phyloP scores from a whole-genome alignment of 2,329 filamentous ascomycete genomes.

The Plenodomus lindquistii region DNA sequence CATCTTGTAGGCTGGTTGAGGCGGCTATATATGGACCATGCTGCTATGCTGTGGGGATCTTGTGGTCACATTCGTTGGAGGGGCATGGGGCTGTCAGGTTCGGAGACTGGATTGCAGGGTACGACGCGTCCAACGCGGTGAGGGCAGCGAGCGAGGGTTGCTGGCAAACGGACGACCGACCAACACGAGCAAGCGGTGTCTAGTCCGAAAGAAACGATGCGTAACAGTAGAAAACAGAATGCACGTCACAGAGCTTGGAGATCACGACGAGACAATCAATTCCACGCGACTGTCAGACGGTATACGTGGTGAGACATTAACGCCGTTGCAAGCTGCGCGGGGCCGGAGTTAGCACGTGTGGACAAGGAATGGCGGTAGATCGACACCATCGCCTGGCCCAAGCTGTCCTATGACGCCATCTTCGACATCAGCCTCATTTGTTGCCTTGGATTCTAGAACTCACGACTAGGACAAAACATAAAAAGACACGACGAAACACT shows the following conservation, averaged over 20 bases:
- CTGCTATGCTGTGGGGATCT: not conserved
- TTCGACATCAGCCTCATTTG: not conserved
- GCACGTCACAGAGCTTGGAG: no score
- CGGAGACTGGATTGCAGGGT: not conserved
- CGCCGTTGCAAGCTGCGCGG: not conserved
- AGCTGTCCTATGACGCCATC: not conserved
- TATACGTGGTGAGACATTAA: not conserved
- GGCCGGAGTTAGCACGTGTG: not conserved
- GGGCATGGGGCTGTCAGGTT: not conserved
- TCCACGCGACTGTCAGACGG: no score
- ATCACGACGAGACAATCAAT: no score
- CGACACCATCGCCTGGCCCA: not conserved
- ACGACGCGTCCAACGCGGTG: not conserved
- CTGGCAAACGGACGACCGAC: not conserved
- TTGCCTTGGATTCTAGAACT: no score
- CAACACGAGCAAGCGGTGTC: not conserved
- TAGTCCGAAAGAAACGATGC: not conserved
- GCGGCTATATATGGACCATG: constrained; percentile 16
- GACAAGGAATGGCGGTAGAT: not conserved
- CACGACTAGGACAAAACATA: no score
- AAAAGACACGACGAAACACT: no score
- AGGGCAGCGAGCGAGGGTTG: not conserved
- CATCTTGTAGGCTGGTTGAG: constrained; percentile 28
- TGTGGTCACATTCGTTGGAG: not conserved
- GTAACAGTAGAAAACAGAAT: no score